Percentiles rank a stretch among this genome's conserved stretches.
Evolutionary conservation across 805 yeast species (phyloP).

Genomic region (Yarrowia sp.): DNA sequence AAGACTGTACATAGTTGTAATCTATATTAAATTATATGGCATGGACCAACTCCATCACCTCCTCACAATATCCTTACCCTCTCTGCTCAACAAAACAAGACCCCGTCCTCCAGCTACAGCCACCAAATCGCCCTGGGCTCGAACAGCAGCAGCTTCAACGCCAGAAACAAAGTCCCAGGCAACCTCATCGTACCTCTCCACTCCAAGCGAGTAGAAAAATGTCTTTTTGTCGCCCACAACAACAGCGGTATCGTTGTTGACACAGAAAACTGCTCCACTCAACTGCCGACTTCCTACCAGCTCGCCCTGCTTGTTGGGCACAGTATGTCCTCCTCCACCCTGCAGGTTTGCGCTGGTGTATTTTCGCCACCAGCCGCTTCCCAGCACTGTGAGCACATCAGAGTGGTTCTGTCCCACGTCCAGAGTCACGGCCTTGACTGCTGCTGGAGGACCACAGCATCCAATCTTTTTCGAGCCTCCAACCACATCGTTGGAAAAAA

Average conservation of each 20-base stretch:
- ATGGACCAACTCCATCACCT: background rate
- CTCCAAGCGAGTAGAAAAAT: background rate
- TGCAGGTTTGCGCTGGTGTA: constrained; percentile 33
- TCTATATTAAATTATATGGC: background rate
- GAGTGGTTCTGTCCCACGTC: constrained; percentile 32
- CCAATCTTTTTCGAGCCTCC: constrained; percentile 22
- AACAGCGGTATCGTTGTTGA: background rate
- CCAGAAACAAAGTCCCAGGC: background rate
- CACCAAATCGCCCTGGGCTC: background rate
- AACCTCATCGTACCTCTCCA: background rate
- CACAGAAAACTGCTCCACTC: background rate
- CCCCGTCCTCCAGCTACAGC: background rate
- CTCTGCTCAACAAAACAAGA: background rate
- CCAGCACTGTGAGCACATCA: constrained; percentile 36
- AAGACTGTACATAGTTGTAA: too few relatives aligned
- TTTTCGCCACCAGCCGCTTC: constrained; percentile 40
- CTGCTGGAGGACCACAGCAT: constrained; percentile 2
- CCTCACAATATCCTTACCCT: background rate
- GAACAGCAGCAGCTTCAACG: constrained; percentile 6
- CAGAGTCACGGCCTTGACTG: constrained; percentile 24
- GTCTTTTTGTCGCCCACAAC: constrained; percentile 2
- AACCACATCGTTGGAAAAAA: constrained; percentile 37
- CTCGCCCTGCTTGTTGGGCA: constrained; percentile 29
- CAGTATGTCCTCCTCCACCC: constrained; percentile 41
- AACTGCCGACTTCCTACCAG: background rate